Base-by-base conservation (phyloP, 2,329 filamentous ascomycete genomes). In the Colletotrichum incanum region DNA sequence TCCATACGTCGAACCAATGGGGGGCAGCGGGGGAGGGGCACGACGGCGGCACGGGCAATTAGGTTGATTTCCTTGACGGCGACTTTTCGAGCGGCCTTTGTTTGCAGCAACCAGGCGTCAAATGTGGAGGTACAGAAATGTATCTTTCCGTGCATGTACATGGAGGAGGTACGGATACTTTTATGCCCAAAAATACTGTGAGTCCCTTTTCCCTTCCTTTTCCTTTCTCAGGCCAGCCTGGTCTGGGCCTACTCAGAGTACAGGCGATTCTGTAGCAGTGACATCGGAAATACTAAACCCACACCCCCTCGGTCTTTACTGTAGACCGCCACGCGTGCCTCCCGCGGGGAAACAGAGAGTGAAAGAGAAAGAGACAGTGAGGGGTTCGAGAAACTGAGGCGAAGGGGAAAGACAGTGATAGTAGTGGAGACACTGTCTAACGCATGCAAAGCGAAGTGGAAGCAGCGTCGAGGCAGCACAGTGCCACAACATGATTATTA, bases 1-100 rank as follows among this genome's bases (percentile, higher is more conserved):
- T 31, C 11, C 23, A 47, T 14, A 61, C 28, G 28, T 34, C 28
- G 18, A 55, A 34, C 28, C 49, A 20, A 67, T 31, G 56, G 56
- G 56, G 45, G 65, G 65, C n/a, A 50, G 56, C 28, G 65, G 56
- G 45, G 65, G 65, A 67, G 65, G 65, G 65, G 47, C 37, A 61
- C n/a, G 9, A n/a, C 26, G 43, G n/a, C 45, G 45, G 28, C 43
- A 61, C 5, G 31, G 59, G 59, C 59, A 50, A 41, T 12, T 28
- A 52, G 47, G 34, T 31, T 28, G 49, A 54, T 26, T 31, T 26
- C 41, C 18, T 20, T 12, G 23, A 59, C 56, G 56, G 37, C 37
- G 34, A 43, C 56, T 60, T 60, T 43, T 41, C 1, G 50, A 39
- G 23, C 23, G 26, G 56, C 14, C 56, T n/a, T 60, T 60, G 58